Base-by-base conservation (phyloP, 257 asterid genomes). In the Ehretia macrophylla region DNA sequence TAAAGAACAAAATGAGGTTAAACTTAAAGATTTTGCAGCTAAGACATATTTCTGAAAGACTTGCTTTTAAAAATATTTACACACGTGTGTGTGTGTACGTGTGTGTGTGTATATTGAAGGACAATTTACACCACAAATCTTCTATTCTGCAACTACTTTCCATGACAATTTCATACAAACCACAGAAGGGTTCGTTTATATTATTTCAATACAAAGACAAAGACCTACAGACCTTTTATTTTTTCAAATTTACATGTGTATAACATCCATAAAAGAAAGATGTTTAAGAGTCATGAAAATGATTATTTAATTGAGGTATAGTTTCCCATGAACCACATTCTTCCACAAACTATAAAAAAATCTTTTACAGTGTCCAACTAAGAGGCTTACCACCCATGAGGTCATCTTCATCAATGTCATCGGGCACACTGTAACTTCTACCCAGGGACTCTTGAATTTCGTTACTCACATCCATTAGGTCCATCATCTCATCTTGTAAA, bases 371-470 rank as follows among this genome's bases (percentile, higher is more conserved):
- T 49, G n/a, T 12, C 11, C 38, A 20, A 22, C 32, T n/a, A 11
- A 21, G 38, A 20, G 57, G 32, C 81, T 68, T 74, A 93, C 99
- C 99, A 62, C 97, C 96, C 92, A 89, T 69, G 77, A 93, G 87
- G 14, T 93, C 99, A 44, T 89, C 96, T 78, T 93, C 97, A 63
- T 93, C 97, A 51, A 93, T 76, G 78, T 93, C 97, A 77, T 93
- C 97, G 39, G 99, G 97, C 4, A 93, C 92, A 63, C 60, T 86
- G 66, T 93, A 93, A 84, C 96, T 87, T 79, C 97, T 77, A 56
- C 99, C 97, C 63, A 93, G 99, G 53, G 95, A 73, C 73, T 93
- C 97, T 73, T 93, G 99, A 70, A 93, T 89, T 80, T 93, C 99
- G 62, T 71, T 81, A 79, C 99, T 93, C 69, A 86, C 94, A 71